These are phyloP conservation scores for Phaeomoniella chlamydospora DNA, from an alignment of 2,329 filamentous ascomycete genomes.

Conservation along the genomic window DNA sequence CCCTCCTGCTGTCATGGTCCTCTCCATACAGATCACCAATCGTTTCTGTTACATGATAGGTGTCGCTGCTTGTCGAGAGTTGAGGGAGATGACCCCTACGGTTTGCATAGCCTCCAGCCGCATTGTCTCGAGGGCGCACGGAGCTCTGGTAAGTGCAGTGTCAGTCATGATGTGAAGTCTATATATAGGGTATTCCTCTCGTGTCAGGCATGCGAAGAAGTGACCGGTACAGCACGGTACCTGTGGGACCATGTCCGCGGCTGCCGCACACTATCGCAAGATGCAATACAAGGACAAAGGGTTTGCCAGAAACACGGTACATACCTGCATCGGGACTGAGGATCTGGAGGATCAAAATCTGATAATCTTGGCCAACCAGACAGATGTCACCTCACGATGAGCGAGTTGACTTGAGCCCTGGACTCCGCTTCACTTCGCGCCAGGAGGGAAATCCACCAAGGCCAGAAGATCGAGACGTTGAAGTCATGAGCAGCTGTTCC, in stretches of 20 bases:
- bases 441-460: background rate
- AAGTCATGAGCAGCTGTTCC: background rate
- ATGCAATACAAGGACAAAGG: no score
- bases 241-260: no score
- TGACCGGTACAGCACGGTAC: no score
- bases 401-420: background rate
- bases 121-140: conserved; percentile 20
- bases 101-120: conserved; percentile 31
- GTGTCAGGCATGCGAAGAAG: no score
- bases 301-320: no score
- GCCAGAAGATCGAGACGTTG: background rate
- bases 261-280: no score
- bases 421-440: background rate
- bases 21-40: conserved; percentile 85
- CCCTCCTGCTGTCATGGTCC: conserved; percentile 36
- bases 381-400: background rate
- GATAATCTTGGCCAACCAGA: no score
- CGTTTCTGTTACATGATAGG: conserved; percentile 85
- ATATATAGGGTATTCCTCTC: no score
- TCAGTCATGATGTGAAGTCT: conserved; percentile 6
- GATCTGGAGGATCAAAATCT: background rate
- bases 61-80: conserved; percentile 69
- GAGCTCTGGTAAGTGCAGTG: conserved; percentile 19
- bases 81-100: conserved; percentile 45
- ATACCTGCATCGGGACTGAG: background rate